These are phyloP conservation scores for Calonectria pseudoreteaudii DNA, from an alignment of 2,329 filamentous ascomycete species.

Conservation along the genomic window DNA sequence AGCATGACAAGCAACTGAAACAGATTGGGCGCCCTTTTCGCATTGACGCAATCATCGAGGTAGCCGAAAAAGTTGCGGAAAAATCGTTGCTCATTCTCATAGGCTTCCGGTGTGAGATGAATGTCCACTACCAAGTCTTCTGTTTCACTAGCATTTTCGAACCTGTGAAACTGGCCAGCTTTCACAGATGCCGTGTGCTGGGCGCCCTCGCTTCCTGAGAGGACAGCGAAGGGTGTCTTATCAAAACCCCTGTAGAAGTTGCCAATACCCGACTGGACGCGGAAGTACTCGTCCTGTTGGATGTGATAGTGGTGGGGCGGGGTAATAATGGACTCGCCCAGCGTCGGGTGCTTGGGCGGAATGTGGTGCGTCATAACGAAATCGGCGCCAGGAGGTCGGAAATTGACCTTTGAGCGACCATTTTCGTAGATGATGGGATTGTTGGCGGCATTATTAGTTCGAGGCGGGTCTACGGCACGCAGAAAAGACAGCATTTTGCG, in stretches of 20 bases:
- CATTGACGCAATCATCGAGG: conserved; percentile 1
- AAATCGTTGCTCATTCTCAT: conserved; percentile 12
- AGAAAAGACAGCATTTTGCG: conserved; percentile 29
- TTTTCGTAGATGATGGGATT: conserved; percentile 9
- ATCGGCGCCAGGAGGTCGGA: neutral
- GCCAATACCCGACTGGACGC: conserved; percentile 6
- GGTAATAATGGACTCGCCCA: conserved; percentile 2
- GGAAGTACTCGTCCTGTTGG: conserved; percentile 17
- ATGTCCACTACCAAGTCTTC: conserved; percentile 8
- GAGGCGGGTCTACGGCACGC: neutral
- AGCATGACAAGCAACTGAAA: conserved; percentile 16
- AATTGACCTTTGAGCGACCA: neutral
- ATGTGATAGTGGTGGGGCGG: conserved; percentile 15
- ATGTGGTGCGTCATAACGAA: conserved; percentile 17
- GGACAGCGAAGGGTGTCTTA: neutral
- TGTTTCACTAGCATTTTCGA: conserved; percentile 12
- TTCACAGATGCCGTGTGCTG: conserved; percentile 6
- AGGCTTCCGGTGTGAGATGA: conserved; percentile 10
- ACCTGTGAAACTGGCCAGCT: conserved; percentile 6
- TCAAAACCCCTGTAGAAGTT: conserved; percentile 4
- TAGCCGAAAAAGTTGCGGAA: conserved; percentile 22
- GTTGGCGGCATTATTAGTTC: conserved; percentile 5
- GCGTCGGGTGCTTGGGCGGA: neutral
- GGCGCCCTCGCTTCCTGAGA: neutral
- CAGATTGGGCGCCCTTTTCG: neutral